Evolutionary conservation across 208 protist species (phyloP), one percentile per base, ranked within the genome.

Genomic region (Blechomonas ayalai): DNA sequence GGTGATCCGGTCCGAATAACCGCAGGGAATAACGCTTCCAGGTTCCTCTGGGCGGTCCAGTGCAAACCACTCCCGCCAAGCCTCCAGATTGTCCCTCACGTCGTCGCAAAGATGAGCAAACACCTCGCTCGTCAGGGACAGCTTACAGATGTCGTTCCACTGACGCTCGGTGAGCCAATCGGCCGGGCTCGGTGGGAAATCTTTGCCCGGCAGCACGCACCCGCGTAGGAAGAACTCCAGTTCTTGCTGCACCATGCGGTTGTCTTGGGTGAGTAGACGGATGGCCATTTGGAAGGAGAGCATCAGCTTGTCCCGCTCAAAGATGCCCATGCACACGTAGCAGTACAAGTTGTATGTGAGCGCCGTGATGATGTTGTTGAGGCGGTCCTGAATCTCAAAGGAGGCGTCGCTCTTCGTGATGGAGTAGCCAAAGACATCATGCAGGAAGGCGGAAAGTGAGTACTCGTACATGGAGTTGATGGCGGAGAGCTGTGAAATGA

Each of bases 381-480:
- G 73, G 22, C 98, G 81, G 52, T 96, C 82, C 41, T 86, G 55
- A 82, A 92, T 79, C 61, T 97, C 73, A 67, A 93, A 95, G 16
- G 87, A 92, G 6, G 77, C 69, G 56, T 96, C 81, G 52, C 92
- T 91, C 60, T 92, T 86, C 7, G 81, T 73, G 38, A 99, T 95
- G 18, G 95, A 96, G 49, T 94, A 90, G 16, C 82, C 79, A 73
- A 99, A 99, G 10, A 99, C 91, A 37, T 98, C 95, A 59, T 95
- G 72, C 34, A 98, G 56, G 56, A 98, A 99, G 15, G 97, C 82
- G 22, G 75, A 77, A 19, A 99, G 87, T n/a, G 97, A 99, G 73
- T 99, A 99, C 74, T 99, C 96, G 70, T 99, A 99, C 98, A 99
- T 99, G 36, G 83, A 73, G 64, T 97, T 98, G 59, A 99, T 97